These are phyloP conservation scores for Entomortierella lignicola DNA, from an alignment of 192 early-diverging fungal species.

Conservation along the genomic window DNA sequence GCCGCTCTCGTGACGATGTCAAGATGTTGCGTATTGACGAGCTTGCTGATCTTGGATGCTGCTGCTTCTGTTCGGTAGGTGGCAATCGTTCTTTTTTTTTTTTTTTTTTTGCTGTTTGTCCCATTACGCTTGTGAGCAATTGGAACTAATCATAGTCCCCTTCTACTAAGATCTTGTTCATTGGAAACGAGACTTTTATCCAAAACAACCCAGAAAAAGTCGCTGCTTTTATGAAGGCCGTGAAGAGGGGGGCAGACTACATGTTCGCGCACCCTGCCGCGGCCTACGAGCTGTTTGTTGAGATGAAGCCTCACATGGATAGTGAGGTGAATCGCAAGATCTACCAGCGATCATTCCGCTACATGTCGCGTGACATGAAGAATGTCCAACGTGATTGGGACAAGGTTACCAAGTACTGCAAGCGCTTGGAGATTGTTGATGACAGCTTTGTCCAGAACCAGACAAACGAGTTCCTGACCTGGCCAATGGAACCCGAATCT, in stretches of 20 bases:
- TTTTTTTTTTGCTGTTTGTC: not conserved
- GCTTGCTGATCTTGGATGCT: conserved; percentile 72
- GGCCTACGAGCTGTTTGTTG: conserved; percentile 64
- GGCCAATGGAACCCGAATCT: conserved; percentile 39
- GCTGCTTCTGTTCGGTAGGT: conserved; percentile 70
- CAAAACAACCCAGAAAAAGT: conserved; percentile 67
- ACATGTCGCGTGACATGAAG: conserved; percentile 68
- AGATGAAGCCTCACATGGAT: conserved; percentile 70
- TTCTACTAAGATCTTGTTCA: conserved; percentile 63
- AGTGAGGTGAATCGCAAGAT: conserved; percentile 66
- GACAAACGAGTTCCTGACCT: conserved; percentile 70
- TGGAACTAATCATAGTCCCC: not conserved
- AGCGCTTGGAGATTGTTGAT: conserved; percentile 68
- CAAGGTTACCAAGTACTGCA: conserved; percentile 72
- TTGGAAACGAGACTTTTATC: conserved; percentile 71
- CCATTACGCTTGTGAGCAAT: not conserved
- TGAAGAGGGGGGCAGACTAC: conserved; percentile 62
- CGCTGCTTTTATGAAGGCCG: conserved; percentile 62
- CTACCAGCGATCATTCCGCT: conserved; percentile 69
- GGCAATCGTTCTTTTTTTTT: conserved; percentile 1
- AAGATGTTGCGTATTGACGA: conserved; percentile 75
- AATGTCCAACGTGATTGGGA: conserved; percentile 74
- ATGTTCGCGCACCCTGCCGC: conserved; percentile 63
- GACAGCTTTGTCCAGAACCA: conserved; percentile 66
- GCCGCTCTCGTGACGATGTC: conserved; percentile 60